These are phyloP conservation scores for Melanogaster broomeanus DNA, from an alignment of 768 basidiomycete species.

Conservation along the genomic window DNA sequence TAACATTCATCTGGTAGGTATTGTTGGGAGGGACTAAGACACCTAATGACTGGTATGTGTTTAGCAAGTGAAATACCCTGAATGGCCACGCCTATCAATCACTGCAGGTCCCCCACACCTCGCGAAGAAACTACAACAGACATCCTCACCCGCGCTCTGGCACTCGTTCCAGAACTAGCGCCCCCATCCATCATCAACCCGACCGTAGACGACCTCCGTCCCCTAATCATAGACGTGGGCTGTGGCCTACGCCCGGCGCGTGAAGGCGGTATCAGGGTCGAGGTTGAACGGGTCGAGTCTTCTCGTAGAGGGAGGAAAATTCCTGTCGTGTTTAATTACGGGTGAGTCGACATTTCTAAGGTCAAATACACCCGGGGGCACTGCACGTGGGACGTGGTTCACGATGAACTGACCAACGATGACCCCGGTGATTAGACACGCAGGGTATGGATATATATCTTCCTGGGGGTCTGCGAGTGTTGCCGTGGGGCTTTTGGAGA, in stretches of 20 bases:
- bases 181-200: constrained; percentile 54
- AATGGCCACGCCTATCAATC: background rate
- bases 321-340: constrained; percentile 65
- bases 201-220: constrained; percentile 49
- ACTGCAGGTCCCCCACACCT: constrained; percentile 59
- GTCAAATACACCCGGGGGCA: background rate
- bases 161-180: constrained; percentile 57
- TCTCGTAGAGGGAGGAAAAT: constrained; percentile 32
- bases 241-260: constrained; percentile 69
- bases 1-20: constrained; percentile 29
- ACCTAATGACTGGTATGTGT: constrained; percentile 55
- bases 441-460: constrained; percentile 62
- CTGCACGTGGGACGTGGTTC: background rate
- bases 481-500: constrained; percentile 49
- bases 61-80: background rate
- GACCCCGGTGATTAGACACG: constrained; percentile 43
- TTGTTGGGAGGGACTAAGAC: constrained; percentile 62
- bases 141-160: constrained; percentile 55
- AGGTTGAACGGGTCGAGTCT: constrained; percentile 39
- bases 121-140: constrained; percentile 61
- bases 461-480: constrained; percentile 65
- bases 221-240: constrained; percentile 51
- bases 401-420: background rate
- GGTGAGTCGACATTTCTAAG: constrained; percentile 39
- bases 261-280: constrained; percentile 65